Evolutionary conservation across 192 early-diverging fungal species (phyloP).

Genomic region (Phlyctochytrium arcticum): DNA sequence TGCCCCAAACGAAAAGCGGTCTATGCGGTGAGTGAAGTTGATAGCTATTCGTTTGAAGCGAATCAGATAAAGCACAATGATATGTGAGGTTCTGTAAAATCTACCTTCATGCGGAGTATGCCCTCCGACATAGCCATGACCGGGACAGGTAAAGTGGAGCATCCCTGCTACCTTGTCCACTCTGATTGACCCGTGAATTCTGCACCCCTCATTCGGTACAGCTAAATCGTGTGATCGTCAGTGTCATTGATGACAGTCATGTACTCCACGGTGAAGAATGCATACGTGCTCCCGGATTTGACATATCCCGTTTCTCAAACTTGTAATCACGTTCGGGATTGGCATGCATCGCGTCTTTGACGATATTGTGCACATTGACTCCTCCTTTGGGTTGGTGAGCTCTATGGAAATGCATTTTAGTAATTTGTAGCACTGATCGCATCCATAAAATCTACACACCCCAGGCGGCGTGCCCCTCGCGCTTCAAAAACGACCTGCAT

Average conservation of each 20-base stretch:
- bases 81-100: background rate
- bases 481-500: background rate
- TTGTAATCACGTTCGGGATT: no score
- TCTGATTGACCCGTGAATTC: slow-evolving; percentile 65
- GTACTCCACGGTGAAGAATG: no score
- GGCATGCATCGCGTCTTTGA: slow-evolving; percentile 10
- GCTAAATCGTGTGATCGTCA: no score
- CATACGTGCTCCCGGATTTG: no score
- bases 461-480: background rate
- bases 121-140: slow-evolving; percentile 77
- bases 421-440: background rate
- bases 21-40: slow-evolving; percentile 93
- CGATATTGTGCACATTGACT: slow-evolving; percentile 20
- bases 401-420: no score
- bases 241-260: no score
- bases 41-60: slow-evolving; percentile 52
- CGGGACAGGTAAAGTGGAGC: slow-evolving; percentile 85
- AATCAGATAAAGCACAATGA: background rate
- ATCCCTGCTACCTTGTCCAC: slow-evolving; percentile 83
- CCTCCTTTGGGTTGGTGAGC: slow-evolving; percentile 1
- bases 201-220: slow-evolving; percentile 70
- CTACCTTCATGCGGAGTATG: slow-evolving; percentile 67
- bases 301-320: no score
- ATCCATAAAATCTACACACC: background rate
- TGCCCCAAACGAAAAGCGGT: slow-evolving; percentile 85